A percentile compares a stretch with the other conserved stretches of the same genome.
Evolutionary conservation across 2,329 filamentous ascomycete genomes (phyloP).

Genomic region (Pyrenophora tritici-repentis): DNA sequence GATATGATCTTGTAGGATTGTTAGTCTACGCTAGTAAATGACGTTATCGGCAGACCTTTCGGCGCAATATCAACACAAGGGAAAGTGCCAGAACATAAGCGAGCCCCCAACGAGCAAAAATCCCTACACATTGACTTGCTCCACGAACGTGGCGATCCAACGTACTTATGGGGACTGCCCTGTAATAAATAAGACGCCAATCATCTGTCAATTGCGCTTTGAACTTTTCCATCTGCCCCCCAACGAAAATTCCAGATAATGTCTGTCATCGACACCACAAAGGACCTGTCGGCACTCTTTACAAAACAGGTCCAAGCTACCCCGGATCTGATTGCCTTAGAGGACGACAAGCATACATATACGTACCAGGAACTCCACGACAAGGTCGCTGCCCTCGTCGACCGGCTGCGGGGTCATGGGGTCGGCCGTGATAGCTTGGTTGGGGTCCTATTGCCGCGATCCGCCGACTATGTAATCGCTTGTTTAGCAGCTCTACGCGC

Average conservation of each 20-base stretch:
- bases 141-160: slow-evolving; percentile 16
- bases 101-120: slow-evolving; percentile 24
- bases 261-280: slow-evolving; percentile 70
- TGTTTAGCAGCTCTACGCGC: slow-evolving; percentile 78
- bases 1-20: slow-evolving; percentile 10
- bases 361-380: slow-evolving; percentile 75
- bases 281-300: slow-evolving; percentile 76
- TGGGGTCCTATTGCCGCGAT: slow-evolving; percentile 74
- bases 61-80: slow-evolving; percentile 9
- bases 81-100: slow-evolving; percentile 17
- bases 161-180: slow-evolving; percentile 17
- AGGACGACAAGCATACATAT: slow-evolving; percentile 69
- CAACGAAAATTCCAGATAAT: slow-evolving; percentile 49
- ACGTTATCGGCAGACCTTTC: slow-evolving; percentile 25
- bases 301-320: slow-evolving; percentile 69
- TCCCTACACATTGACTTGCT: slow-evolving; percentile 24
- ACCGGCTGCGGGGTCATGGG: slow-evolving; percentile 67
- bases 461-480: slow-evolving; percentile 78
- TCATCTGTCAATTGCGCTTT: slow-evolving; percentile 11
- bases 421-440: slow-evolving; percentile 75
- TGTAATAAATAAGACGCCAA: slow-evolving; percentile 28
- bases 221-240: slow-evolving; percentile 6
- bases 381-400: slow-evolving; percentile 68
- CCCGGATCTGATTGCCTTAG: slow-evolving; percentile 71
- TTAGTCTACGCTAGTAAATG: slow-evolving; percentile 18